These are phyloP conservation scores for grape (Vitis vinifera) DNA, from an alignment of 164 flowering plant species.

Conservation along the genomic window DNA sequence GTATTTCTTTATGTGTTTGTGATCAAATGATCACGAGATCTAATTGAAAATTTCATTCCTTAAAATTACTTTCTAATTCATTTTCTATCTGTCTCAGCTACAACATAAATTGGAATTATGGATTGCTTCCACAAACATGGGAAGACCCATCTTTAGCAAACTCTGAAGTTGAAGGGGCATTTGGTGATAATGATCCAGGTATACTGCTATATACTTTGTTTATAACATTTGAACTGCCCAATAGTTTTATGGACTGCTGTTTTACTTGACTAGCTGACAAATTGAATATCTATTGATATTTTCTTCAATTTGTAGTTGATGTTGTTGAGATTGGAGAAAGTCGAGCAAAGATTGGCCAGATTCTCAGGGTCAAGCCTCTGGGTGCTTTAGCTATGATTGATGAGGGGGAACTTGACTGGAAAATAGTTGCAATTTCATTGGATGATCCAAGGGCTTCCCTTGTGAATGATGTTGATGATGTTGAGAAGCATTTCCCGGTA, in stretches of 20 bases:
- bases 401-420: constrained; percentile 99
- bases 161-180: constrained; percentile 84
- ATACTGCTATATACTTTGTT: background rate
- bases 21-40: no score
- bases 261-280: background rate
- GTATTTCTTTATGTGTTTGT: no score
- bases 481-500: constrained; percentile 98
- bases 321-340: constrained; percentile 96
- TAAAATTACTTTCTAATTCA: background rate
- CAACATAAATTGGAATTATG: constrained; percentile 96
- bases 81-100: constrained; percentile 38
- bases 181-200: constrained; percentile 96
- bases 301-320: constrained; percentile 60
- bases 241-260: no score
- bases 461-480: constrained; percentile 87
- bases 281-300: background rate
- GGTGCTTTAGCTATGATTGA: constrained; percentile 98
- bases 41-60: background rate
- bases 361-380: constrained; percentile 85
- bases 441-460: constrained; percentile 94
- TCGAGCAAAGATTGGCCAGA: constrained; percentile 69
- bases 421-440: constrained; percentile 92
- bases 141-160: constrained; percentile 91
- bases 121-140: constrained; percentile 99
- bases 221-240: no score